Evolutionary conservation across 495 filamentous ascomycete species (phyloP).

Genomic region (Trichoderma orchidacearum): DNA sequence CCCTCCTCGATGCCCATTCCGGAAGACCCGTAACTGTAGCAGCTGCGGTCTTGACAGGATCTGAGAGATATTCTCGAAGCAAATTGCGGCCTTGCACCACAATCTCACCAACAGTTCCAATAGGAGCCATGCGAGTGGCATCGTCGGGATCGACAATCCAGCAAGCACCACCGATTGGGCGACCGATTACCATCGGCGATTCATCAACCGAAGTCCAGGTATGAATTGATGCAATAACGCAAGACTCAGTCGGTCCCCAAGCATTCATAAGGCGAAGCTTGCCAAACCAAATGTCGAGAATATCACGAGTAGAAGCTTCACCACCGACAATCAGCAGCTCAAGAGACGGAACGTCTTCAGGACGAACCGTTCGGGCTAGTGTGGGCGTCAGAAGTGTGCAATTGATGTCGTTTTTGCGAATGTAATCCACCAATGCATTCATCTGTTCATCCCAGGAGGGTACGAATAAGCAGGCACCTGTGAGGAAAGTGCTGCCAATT

Average conservation of each 20-base stretch:
- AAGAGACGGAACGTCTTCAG: not conserved
- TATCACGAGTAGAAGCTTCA: not conserved
- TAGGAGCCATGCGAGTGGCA: constrained; percentile 26
- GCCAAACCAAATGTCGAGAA: constrained; percentile 7
- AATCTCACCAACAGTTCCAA: constrained; percentile 33
- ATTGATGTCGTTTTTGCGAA: not conserved
- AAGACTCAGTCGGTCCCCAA: constrained; percentile 2
- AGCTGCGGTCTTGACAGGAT: not conserved
- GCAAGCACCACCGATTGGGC: constrained; percentile 27
- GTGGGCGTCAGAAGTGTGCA: not conserved
- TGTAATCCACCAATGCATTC: not conserved
- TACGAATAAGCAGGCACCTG: constrained; percentile 44
- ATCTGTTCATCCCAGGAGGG: constrained; percentile 18
- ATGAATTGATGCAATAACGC: not conserved
- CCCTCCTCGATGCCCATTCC: not conserved
- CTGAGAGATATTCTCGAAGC: constrained; percentile 9
- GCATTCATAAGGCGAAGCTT: constrained; percentile 4
- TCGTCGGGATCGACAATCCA: constrained; percentile 34
- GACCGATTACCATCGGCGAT: constrained; percentile 23
- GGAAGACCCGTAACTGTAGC: not conserved
- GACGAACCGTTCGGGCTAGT: not conserved
- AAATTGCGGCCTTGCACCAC: constrained; percentile 31
- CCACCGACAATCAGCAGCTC: not conserved
- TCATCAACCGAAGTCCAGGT: not conserved
- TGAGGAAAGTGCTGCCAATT: constrained; percentile 33